Conservation (phyloP, 192 early-diverging fungal genomes). For the Coemansia guatemalensis region DNA sequence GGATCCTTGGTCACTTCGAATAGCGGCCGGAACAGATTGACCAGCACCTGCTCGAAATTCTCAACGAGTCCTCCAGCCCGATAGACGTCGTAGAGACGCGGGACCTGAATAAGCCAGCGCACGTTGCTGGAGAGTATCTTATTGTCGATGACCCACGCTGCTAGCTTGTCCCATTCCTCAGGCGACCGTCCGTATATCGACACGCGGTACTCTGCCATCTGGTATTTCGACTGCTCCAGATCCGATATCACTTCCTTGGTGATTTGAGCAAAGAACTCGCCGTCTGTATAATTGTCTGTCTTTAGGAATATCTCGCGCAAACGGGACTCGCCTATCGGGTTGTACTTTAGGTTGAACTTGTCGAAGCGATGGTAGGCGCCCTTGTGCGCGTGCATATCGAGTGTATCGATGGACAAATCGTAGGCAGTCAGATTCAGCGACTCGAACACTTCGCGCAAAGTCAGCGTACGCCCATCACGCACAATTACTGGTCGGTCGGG, state of each 20-base stretch:
- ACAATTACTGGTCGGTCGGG: constrained; percentile 81
- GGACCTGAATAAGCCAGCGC: constrained; percentile 94
- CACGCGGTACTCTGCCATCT: constrained; percentile 91
- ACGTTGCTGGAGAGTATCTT: constrained; percentile 89
- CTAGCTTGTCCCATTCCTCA: constrained; percentile 92
- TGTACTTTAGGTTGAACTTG: constrained; percentile 97
- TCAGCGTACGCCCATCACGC: constrained; percentile 81
- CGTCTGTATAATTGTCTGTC: constrained; percentile 87
- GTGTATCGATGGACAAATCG: constrained; percentile 89
- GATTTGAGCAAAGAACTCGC: constrained; percentile 87
- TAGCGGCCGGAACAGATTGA: constrained; percentile 84
- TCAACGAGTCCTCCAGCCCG: constrained; percentile 60
- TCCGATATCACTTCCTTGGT: constrained; percentile 90
- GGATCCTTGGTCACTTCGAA: constrained; percentile 92
- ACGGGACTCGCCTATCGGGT: constrained; percentile 92
- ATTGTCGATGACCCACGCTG: constrained; percentile 89
- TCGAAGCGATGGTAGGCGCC: constrained; percentile 96
- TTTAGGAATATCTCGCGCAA: constrained; percentile 95
- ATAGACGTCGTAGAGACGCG: constrained; percentile 89
- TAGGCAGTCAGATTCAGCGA: constrained; percentile 90
- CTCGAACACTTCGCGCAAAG: constrained; percentile 81
- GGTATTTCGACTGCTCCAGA: constrained; percentile 92
- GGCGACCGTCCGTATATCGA: constrained; percentile 88
- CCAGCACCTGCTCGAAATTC: constrained; percentile 76
- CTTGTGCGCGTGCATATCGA: constrained; percentile 97